Evolutionary conservation across 2,329 filamentous ascomycete genomes (phyloP), one percentile per base, ranked within the genome.

Genomic region (Coniochaeta sp.): DNA sequence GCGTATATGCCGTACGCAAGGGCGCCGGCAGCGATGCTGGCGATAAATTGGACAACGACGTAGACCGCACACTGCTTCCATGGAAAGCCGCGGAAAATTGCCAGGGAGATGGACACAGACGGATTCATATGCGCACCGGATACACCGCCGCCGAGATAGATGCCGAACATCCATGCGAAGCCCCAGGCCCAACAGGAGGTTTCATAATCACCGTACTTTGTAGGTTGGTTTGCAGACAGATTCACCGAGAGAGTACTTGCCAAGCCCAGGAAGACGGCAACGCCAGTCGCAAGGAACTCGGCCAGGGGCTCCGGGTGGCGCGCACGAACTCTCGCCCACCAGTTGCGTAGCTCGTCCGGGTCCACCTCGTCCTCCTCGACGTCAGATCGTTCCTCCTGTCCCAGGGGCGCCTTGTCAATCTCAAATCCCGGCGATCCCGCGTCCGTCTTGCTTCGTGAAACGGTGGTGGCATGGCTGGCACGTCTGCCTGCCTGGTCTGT

Each of bases 1-100:
- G 65, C 64, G 63, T 69, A 73, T 40, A 71, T 64, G 28, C 65
- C 70, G 59, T 68, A 73, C 1, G 70, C 71, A 1, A 73, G 63
- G 1, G 67, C 69, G 0, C 64, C 71, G 1, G 70, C 72, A 2
- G 63, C 65, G 8, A 72, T 63, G n/a, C 68, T 65, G 6, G 67
- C 71, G 6, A 69, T 1, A n/a, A 74, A 67, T 62, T 74, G 72
- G 3, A 66, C 67, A 8, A 64, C 9, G 12, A 73, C 58, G 57
- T 73, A 74, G 14, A 68, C 40, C 24, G 60, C 57, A 17, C 73
- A 75, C 14, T 69, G 68, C 24, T 63, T 61, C 71, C 71, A 73
- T 1, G 73, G 73, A 17, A 75, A 76, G 0, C 72, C 72, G 5
- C 74, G 70, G 59, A 74, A 76, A 0, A 76, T 31, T 0, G 69